These are phyloP conservation scores for Ambrosiella cleistominuta DNA, from an alignment of 2,329 filamentous ascomycete genomes.

Conservation along the genomic window DNA sequence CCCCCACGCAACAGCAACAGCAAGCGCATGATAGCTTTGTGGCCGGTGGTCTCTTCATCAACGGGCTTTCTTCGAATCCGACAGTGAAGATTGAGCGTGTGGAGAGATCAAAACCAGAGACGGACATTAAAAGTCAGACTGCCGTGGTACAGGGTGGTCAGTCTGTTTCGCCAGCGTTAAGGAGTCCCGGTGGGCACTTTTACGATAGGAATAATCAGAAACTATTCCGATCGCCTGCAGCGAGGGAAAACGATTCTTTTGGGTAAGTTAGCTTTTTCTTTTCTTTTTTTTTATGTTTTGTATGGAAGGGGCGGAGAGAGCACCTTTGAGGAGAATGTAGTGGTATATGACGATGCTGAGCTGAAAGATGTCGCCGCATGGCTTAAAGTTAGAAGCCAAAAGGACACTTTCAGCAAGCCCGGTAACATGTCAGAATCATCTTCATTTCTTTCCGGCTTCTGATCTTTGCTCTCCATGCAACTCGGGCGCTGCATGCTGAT, in stretches of 20 bases:
- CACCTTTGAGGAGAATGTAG: too few relatives aligned
- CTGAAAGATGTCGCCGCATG: too few relatives aligned
- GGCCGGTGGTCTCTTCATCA: slow-evolving; percentile 5
- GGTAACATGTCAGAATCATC: too few relatives aligned
- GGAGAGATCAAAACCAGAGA: background rate
- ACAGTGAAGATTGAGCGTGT: background rate
- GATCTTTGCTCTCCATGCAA: too few relatives aligned
- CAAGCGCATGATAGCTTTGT: too few relatives aligned
- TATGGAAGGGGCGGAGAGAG: too few relatives aligned
- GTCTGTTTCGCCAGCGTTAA: background rate
- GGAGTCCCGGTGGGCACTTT: background rate
- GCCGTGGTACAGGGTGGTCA: background rate
- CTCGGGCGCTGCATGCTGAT: too few relatives aligned
- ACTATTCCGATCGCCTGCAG: background rate
- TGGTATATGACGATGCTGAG: too few relatives aligned
- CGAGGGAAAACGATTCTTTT: background rate
- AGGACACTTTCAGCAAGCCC: too few relatives aligned
- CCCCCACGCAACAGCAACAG: background rate
- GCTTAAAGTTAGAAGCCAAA: too few relatives aligned
- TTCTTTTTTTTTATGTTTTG: background rate
- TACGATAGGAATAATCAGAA: background rate
- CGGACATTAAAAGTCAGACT: background rate
- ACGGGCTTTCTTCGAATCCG: slow-evolving; percentile 10
- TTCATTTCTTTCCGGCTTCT: too few relatives aligned
- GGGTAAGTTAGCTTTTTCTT: background rate